Evolutionary conservation across 1,139 yeast genomes (phyloP).

Genomic region (Candida freyschussii): DNA sequence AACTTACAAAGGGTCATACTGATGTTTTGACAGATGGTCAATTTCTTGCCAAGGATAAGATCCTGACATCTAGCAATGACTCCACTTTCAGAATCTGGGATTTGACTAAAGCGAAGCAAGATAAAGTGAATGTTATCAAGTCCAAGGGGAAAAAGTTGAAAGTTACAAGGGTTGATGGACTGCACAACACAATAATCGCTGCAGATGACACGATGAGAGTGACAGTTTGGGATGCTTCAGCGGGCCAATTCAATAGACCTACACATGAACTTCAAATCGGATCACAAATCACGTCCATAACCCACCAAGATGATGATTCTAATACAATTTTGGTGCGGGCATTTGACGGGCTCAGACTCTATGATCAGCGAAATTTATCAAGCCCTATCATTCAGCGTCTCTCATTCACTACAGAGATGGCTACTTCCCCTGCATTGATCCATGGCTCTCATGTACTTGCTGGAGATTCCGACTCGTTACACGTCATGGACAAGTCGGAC

Average conservation of each 20-base stretch:
- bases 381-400: conserved; percentile 29
- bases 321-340: conserved; percentile 13
- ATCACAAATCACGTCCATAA: conserved; percentile 1
- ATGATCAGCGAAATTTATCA: conserved; percentile 33
- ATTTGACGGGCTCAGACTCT: conserved; percentile 27
- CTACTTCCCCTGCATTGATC: conserved; percentile 11
- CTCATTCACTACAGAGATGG: conserved; percentile 15
- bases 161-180: conserved; percentile 1
- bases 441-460: conserved; percentile 20
- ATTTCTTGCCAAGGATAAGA: conserved; percentile 10
- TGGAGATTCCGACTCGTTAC: conserved; percentile 26
- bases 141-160: conserved; percentile 14
- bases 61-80: conserved; percentile 22
- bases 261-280: background rate
- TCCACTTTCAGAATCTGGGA: conserved; percentile 27
- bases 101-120: conserved; percentile 13
- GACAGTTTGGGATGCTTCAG: conserved; percentile 15
- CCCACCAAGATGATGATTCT: conserved; percentile 8
- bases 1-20: conserved; percentile 25
- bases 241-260: conserved; percentile 13
- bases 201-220: conserved; percentile 9
- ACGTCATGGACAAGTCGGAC: conserved; percentile 34
- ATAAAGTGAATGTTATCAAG: conserved; percentile 14
- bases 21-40: conserved; percentile 21
- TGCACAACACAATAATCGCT: conserved; percentile 4